Base-by-base conservation (phyloP, 495 filamentous ascomycete genomes). In the Penicillium angulare region DNA sequence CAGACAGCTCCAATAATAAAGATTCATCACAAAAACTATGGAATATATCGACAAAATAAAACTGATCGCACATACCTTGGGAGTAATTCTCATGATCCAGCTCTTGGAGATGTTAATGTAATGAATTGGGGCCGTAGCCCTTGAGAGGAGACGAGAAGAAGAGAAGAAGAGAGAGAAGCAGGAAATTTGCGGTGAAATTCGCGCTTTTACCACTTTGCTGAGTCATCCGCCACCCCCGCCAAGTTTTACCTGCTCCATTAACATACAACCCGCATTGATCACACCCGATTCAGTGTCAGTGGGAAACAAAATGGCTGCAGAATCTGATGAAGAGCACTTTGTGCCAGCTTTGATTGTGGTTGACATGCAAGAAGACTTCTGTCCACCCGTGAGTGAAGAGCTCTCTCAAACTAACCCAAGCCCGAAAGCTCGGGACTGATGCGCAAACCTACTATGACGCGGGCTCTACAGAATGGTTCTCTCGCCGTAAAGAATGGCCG, bases 1-100 rank as follows among this genome's bases (percentile, higher is more conserved):
- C 86, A 84, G 92, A 97, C 90, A 97, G 92, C 92, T 97, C 92
- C 92, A 97, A 96, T 95, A 95, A 78, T 64, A 61, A 61, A 12
- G 15, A 63, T 56, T 86, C 83, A 87, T 88, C 85, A 86, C 74
- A 39, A 40, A 41, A 49, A 38, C 26, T 12, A 13, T 21, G n/a
- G n/a, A n/a, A n/a, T n/a, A n/a, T n/a, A n/a, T n/a, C 32, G 18
- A 26, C 18, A 40, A 47, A 8, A 44, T 0, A 40, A 32, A 43
- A 24, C 23, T 12, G 27, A 31, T 31, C 27, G 56, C 72, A 15
- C 8, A 35, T 35, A 40, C 2, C n/a, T n/a, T n/a, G n/a, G 18
- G 20, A 20, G 33, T 3, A 8, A 38, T 18, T 38, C 20, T 61
- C 68, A 74, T 76, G 54, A 56, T 63, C 57, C 52, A 27, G 29